A percentile compares a stretch with the other conserved stretches of the same genome.
Conservation (phyloP, 148 eudicot genomes). For the Polygonum maritimum region DNA sequence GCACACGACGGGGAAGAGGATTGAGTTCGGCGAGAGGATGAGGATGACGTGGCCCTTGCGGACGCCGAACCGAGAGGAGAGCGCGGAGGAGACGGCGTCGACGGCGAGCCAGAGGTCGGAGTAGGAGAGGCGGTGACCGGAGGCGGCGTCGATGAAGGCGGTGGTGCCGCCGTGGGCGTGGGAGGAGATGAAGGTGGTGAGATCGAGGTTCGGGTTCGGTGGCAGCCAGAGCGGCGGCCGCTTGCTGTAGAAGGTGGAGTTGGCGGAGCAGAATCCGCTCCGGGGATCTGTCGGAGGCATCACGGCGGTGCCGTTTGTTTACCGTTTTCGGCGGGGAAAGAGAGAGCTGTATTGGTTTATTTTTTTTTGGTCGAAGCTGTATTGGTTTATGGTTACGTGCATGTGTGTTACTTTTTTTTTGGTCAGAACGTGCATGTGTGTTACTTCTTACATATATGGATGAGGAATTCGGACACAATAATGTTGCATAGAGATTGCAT, state of each 20-base stretch:
- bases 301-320: neutral
- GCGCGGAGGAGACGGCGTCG: constrained; percentile 45
- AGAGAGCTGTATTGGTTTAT: neutral
- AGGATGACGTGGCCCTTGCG: constrained; percentile 71
- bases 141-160: constrained; percentile 80
- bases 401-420: no score
- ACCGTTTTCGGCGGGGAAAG: no score
- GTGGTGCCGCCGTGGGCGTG: constrained; percentile 46
- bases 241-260: constrained; percentile 66
- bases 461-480: no score
- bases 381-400: neutral
- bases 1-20: constrained; percentile 69
- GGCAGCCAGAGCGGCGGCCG: constrained; percentile 56
- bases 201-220: constrained; percentile 33
- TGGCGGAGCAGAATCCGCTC: constrained; percentile 46
- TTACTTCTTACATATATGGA: no score
- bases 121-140: constrained; percentile 47
- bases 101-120: constrained; percentile 52
- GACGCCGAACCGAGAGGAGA: constrained; percentile 36
- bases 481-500: no score
- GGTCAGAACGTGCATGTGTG: neutral
- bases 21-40: constrained; percentile 76
- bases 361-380: neutral
- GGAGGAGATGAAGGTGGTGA: constrained; percentile 81
- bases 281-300: constrained; percentile 21